Base-by-base conservation (phyloP, 768 basidiomycete species). In the Leccinum broughii region DNA sequence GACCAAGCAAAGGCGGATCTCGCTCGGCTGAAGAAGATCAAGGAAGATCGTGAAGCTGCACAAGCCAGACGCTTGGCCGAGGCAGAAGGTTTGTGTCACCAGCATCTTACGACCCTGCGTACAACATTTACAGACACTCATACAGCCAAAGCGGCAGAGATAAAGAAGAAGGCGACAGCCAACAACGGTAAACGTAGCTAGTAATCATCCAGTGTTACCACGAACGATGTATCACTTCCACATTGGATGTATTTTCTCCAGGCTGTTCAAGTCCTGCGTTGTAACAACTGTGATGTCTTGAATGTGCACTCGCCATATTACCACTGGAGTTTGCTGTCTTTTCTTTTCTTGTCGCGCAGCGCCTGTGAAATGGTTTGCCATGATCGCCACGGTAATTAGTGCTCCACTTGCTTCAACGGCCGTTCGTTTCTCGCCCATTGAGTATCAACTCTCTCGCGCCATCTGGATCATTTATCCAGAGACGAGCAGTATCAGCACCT, bases 1-100 rank as follows among this genome's bases (percentile, higher is more conserved):
- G 87, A 89, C 37, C 82, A 97, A 72, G 95, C 95, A 20, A 91
- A 94, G 77, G 74, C 87, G 4, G 95, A 98, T 74, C 85, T 98
- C 54, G 84, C 89, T 20, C 85, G 95, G 37, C 84, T 98, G 15
- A 84, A 85, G 51, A 90, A 88, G 85, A 92, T 98, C 68, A 85
- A 84, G 61, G 88, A 85, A 57, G 92, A 96, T 61, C 88, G 95
- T 54, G 95, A 95, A 62, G 89, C 86, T 46, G 94, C 95, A 1
- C 87, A 87, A 51, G 91, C 90, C 2, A 92, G 89, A 81, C 80
- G 95, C 57, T 86, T 92, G 77, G 95, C 95, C 0, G 95, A 96
- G 70, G 81, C 86, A 5, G 92, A 93, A 66, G 92, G 94, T 93
- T 56, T 35, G 80, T 69, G 15, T 37, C 41, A 15, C 41, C 17